Base-by-base conservation (phyloP, 78 protist species). In the Speleostelium caveatum region DNA sequence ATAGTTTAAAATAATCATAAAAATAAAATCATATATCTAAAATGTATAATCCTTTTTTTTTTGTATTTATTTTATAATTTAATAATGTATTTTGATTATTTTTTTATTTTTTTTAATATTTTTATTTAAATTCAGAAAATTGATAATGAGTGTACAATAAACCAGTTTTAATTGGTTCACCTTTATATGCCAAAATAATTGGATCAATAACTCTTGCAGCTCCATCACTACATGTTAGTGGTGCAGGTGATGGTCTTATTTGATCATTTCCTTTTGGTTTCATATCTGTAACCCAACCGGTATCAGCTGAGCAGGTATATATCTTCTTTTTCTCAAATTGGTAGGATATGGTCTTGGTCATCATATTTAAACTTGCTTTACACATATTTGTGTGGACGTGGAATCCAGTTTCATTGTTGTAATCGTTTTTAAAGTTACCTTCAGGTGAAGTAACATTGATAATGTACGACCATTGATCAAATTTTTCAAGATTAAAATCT, bases 341-440 rank as follows among this genome's bases (percentile, higher is more conserved):
- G 3, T 24, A 58, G 0, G 96, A 96, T 28, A 58, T 41, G 4
- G 98, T 96, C 26, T 96, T 75, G 6, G 98, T 97, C 96, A 97
- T 74, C 99, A 98, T 98, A 87, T 98, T 98, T 55, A 98, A 96
- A 56, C 59, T 12, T 28, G 95, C 93, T 94, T 97, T 97, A 51
- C 98, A 98, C 99, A 98, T 96, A 95, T 98, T 98, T 56, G 99
- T 98, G 95, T 98, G 99, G 60, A 97, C 97, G 78, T 98, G 99
- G 33, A 33, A 33, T 36, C 97, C 65, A 56, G 79, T 51, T 5
- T 35, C 32, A 7, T 35, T 16, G 91, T 97, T 97, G 35, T n/a
- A 10, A 12, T 97, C 28, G 35, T 72, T 30, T 1, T n/a, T 53
- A 12, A 91, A 45, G n/a, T 55, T 21, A 10, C 95, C 98, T 77